Evolutionary conservation across 139 green algal species (phyloP), one percentile per base, ranked within the genome.

Genomic region (Raphidocelis subcapitata): DNA sequence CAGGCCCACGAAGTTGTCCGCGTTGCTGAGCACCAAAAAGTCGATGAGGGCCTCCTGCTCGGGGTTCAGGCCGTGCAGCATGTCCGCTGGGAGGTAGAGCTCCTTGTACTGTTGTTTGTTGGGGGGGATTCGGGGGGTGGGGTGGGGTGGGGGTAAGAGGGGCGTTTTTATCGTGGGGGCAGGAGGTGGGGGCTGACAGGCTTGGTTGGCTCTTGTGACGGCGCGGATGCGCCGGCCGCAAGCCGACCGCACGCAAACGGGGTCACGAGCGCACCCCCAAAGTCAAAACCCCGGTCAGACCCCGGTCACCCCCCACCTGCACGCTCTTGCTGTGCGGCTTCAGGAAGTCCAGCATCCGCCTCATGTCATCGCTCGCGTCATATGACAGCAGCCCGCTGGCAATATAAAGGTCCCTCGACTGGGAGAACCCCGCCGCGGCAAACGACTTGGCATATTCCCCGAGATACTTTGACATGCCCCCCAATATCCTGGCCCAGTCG

Each of bases 1-100:
- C 69, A 92, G 86, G 18, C 87, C 87, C 24, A 89, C 87, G 79
- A 92, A 92, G 31, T 56, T 74, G 12, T 83, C 49, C 55, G 72
- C 69, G 20, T 84, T 77, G 0, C 82, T 76, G 49, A 92, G 71
- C 51, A 92, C 84, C 37, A 92, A 29, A 57, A 92, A 92, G 61
- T 92, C 87, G 41, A 92, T 62, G 28, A 92, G 78, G 4, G 87
- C 87, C 75, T 86, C 75, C 70, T 92, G 87, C 81, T 92, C 87
- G 21, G 83, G 84, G 67, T 88, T 90, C 32, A 91, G 70, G 4
- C 44, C 63, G 33, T 68, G 28, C 29, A 90, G 69, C 77, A 65
- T 28, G 20, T 66, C 66, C 23, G 69, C 16, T 3, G 75, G 75
- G 54, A 92, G 26, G 67, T 83, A 91, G 68, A 86, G 46, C 80